Percentiles rank a stretch among this genome's conserved stretches.
These are phyloP conservation scores for Epichloe typhina DNA, from an alignment of 2,329 filamentous ascomycete species.

Conservation along the genomic window DNA sequence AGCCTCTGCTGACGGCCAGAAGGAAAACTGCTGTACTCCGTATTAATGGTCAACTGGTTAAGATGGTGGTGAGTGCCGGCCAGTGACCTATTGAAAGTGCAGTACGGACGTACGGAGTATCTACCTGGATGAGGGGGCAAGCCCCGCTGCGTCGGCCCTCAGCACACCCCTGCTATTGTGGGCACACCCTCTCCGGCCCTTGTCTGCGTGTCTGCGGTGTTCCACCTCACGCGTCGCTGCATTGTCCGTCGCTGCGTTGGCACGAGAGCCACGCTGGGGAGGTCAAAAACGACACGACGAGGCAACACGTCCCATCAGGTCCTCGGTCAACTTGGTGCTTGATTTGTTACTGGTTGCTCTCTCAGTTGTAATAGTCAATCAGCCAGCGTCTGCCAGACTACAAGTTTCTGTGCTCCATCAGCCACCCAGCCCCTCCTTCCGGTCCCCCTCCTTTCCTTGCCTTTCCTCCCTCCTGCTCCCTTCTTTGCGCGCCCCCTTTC, in stretches of 20 bases:
- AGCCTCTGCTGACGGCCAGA: neutral
- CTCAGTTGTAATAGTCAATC: neutral
- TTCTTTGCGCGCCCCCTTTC: constrained; percentile 10
- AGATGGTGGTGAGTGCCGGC: no score
- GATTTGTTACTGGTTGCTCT: neutral
- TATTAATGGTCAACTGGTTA: neutral
- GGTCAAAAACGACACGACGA: constrained; percentile 3
- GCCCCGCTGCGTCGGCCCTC: constrained; percentile 1
- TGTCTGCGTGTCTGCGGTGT: neutral
- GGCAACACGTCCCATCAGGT: constrained; percentile 2
- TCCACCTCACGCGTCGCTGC: constrained; percentile 4
- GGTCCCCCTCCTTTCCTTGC: constrained; percentile 6
- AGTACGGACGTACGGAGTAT: no score
- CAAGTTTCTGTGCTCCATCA: constrained; percentile 8
- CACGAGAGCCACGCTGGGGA: constrained; percentile 14
- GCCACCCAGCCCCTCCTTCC: constrained; percentile 15
- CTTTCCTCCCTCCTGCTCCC: constrained; percentile 7
- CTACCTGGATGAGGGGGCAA: constrained; percentile 1
- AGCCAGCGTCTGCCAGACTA: neutral
- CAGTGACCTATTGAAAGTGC: no score
- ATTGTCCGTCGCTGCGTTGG: constrained; percentile 12
- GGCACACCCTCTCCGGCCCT: neutral
- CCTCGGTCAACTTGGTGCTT: neutral
- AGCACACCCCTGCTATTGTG: neutral
- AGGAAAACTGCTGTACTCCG: no score